Evolutionary conservation across 2,329 filamentous ascomycete species (phyloP).

Genomic region (Colletotrichum sp.): DNA sequence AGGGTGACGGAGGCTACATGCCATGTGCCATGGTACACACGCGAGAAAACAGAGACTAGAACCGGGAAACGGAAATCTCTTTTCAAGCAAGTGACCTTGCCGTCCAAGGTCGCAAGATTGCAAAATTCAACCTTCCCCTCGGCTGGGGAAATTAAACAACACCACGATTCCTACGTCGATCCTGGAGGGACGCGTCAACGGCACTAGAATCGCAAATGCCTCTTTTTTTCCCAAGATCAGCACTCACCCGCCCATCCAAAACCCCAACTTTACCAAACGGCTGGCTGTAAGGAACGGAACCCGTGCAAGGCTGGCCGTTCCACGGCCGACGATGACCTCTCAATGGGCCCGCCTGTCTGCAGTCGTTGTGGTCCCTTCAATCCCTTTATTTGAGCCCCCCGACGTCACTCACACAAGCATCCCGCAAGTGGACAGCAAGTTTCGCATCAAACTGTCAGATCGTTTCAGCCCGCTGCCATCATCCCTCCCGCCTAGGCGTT

Average conservation of each 20-base stretch:
- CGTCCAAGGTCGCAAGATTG: conserved; percentile 9
- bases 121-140: conserved; percentile 10
- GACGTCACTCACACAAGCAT: background rate
- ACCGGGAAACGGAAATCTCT: background rate
- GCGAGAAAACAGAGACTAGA: background rate
- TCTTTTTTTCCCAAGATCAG: background rate
- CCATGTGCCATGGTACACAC: background rate
- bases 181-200: background rate
- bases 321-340: background rate
- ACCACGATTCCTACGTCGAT: conserved; percentile 7
- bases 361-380: background rate
- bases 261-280: background rate
- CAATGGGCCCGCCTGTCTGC: background rate
- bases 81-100: conserved; percentile 1
- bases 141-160: conserved; percentile 14
- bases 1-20: background rate
- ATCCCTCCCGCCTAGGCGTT: background rate
- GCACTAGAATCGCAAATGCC: background rate
- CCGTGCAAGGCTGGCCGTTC: background rate
- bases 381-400: background rate
- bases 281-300: background rate
- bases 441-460: conserved; percentile 1
- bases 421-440: background rate
- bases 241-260: background rate
- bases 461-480: conserved; percentile 13